Base-by-base conservation (phyloP, 2,329 filamentous ascomycete species). In the Diaporthe destruens region DNA sequence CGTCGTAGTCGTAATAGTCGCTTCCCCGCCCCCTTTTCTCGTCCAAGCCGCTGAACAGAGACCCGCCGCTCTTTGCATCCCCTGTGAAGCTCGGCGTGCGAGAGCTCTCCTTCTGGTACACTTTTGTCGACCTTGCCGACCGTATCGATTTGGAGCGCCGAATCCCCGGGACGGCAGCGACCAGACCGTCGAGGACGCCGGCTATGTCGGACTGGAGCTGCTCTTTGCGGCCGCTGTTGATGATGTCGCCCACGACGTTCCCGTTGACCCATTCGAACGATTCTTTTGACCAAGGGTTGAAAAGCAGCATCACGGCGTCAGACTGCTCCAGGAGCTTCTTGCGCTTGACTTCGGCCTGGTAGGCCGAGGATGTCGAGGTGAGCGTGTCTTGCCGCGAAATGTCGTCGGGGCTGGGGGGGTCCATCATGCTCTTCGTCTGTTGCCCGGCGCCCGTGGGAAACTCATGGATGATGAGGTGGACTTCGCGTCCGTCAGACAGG, bases 391-490 rank as follows among this genome's bases (percentile, higher is more conserved):
- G 61, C 32, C 61, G 47, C 18, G 61, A 66, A n/a, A 66, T 66
- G 16, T 72, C 61, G n/a, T 66, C 70, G 12, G 39, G 49, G 20
- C 51, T 59, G 20, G 42, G 47, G 2, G 70, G 56, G 18, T 72
- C 61, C 55, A 47, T 70, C 61, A 66, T 53, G 14, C 61, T 66
- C 14, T n/a, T 66, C 16, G 49, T 69, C 14, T 32, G 55, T 16
- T 69, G n/a, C 20, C 56, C 67, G 34, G 36, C 44, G 23, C 44
- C 49, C 6, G 56, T 47, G 2, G 36, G 56, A 14, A 65, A 23
- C 49, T 72, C 71, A 16, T 72, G 71, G 7, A 72, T 65, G 39
- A 72, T 65, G 29, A 72, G 71, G 23, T 72, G 71, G 11, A 65
- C 66, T 12, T 72, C 66, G 7, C 39, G 63, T 20, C 66, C 56